A percentile compares a stretch with the other conserved stretches of the same genome.
Conservation (phyloP, 169 alveolate genomes). For the Plasmodium cynomolgi region DNA sequence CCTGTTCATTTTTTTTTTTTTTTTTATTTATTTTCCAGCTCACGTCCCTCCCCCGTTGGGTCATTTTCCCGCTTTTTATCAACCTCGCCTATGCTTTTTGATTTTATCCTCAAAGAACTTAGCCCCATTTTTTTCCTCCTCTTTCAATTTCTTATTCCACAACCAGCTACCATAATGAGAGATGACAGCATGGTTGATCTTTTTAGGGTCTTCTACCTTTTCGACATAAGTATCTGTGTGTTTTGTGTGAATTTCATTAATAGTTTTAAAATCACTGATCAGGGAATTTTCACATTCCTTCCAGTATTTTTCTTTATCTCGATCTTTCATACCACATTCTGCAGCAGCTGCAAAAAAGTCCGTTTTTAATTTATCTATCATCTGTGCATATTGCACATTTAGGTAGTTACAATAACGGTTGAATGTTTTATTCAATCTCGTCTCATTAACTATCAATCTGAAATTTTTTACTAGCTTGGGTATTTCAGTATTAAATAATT, state of each 20-base stretch:
- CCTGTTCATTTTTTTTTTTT: no score
- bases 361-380: neutral
- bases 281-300: neutral
- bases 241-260: neutral
- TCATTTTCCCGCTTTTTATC: no score
- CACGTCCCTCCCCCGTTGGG: no score
- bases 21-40: no score
- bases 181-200: neutral
- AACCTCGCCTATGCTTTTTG: no score
- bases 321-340: neutral
- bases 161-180: neutral
- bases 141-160: neutral
- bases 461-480: neutral
- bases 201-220: neutral
- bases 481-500: no score
- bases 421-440: neutral
- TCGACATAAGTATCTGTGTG: neutral
- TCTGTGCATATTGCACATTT: neutral
- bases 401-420: neutral
- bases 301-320: neutral
- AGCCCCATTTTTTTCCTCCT: no score
- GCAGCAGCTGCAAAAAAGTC: neutral
- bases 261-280: neutral
- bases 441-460: neutral
- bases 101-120: no score